These are phyloP conservation scores for Colletotrichum spaethianum DNA, from an alignment of 2,329 filamentous ascomycete species.

Conservation along the genomic window DNA sequence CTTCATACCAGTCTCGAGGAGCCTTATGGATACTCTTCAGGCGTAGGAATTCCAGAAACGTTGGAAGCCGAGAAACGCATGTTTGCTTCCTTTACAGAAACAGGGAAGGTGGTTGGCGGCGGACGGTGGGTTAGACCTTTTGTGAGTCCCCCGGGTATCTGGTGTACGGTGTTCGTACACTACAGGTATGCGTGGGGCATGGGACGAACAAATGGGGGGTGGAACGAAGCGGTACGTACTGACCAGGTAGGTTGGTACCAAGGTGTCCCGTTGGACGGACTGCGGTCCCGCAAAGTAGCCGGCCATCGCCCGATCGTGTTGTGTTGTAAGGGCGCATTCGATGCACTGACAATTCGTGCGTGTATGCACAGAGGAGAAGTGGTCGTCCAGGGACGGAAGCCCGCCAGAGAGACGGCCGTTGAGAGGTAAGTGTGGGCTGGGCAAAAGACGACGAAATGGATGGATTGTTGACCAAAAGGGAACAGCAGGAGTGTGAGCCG, in stretches of 20 bases:
- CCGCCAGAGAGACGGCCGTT: background rate
- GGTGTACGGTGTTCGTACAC: background rate
- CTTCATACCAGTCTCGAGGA: constrained; percentile 10
- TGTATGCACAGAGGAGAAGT: background rate
- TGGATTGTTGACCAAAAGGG: background rate
- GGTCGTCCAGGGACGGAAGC: background rate
- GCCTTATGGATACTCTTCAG: background rate
- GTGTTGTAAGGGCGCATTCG: background rate
- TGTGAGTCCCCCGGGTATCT: background rate
- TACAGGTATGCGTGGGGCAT: background rate
- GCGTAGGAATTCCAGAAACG: constrained; percentile 31
- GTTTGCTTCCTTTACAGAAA: constrained; percentile 27
- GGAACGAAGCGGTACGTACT: background rate
- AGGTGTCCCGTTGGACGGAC: background rate
- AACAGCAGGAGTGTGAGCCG: background rate
- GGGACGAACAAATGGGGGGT: background rate
- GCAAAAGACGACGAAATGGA: background rate
- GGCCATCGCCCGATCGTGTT: background rate
- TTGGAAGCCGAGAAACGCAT: constrained; percentile 25
- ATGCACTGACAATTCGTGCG: background rate
- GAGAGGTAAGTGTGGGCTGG: background rate
- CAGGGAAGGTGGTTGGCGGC: background rate
- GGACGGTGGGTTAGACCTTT: constrained; percentile 17
- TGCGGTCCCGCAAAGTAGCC: background rate
- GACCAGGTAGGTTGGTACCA: background rate